Conservation (phyloP, 2,329 filamentous ascomycete genomes). For the Corinectria fuckeliana region DNA sequence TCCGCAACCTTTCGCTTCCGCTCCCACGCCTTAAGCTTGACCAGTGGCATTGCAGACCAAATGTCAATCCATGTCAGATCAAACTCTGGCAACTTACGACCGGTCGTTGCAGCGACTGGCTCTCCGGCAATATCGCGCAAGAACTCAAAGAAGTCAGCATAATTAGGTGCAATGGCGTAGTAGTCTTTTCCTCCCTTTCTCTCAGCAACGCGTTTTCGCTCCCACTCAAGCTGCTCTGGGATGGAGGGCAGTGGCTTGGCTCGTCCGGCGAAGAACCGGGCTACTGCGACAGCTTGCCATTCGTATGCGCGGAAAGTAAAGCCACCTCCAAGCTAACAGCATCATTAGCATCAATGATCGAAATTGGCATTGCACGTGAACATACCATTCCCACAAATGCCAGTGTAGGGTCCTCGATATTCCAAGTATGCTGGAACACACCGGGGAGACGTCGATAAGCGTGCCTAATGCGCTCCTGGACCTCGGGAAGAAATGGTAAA, state of each 20-base stretch:
- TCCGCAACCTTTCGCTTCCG: constrained; percentile 25
- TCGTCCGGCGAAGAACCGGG: constrained; percentile 19
- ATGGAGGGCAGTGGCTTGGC: constrained; percentile 17
- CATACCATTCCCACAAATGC: constrained; percentile 22
- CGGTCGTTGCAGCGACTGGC: constrained; percentile 16
- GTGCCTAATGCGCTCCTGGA: constrained; percentile 8
- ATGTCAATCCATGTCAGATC: constrained; percentile 26
- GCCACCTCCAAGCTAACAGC: constrained; percentile 21
- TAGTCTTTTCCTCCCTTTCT: constrained; percentile 30
- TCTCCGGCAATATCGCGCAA: constrained; percentile 23
- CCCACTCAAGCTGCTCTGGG: constrained; percentile 29
- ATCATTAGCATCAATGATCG: neutral
- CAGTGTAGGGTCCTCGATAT: constrained; percentile 18
- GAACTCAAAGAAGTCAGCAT: constrained; percentile 25
- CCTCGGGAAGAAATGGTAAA: constrained; percentile 15
- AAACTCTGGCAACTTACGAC: constrained; percentile 17
- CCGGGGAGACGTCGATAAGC: constrained; percentile 19
- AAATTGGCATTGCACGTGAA: neutral
- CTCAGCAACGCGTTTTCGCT: constrained; percentile 22
- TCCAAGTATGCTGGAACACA: constrained; percentile 21
- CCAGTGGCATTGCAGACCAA: constrained; percentile 22
- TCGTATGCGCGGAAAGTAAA: constrained; percentile 34
- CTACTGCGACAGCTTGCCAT: constrained; percentile 29
- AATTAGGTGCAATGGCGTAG: constrained; percentile 28
- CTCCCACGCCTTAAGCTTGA: constrained; percentile 22